Evolutionary conservation across 768 basidiomycete genomes (phyloP).

Genomic region (Calocybe cyanea): DNA sequence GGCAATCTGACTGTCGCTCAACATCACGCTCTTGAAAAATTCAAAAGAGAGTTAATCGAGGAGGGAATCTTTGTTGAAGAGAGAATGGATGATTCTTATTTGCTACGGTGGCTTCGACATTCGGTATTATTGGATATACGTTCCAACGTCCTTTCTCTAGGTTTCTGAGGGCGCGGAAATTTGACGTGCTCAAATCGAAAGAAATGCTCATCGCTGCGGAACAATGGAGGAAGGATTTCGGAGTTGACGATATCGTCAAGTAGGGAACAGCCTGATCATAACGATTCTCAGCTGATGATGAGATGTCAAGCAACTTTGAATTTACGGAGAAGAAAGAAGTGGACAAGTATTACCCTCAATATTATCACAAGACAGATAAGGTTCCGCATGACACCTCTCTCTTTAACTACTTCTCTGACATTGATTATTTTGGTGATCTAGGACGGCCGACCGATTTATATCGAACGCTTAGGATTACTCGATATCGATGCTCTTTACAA

Average conservation of each 20-base stretch:
- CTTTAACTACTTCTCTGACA: neutral
- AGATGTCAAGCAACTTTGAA: constrained; percentile 62
- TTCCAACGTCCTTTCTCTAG: constrained; percentile 30
- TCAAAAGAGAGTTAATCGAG: constrained; percentile 60
- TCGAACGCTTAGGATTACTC: constrained; percentile 88
- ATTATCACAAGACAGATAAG: constrained; percentile 94
- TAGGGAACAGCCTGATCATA: constrained; percentile 27
- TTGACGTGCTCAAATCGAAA: constrained; percentile 80
- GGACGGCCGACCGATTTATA: constrained; percentile 95
- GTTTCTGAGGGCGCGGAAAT: constrained; percentile 91
- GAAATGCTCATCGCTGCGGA: constrained; percentile 79
- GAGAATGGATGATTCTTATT: constrained; percentile 46
- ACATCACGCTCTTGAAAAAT: constrained; percentile 59
- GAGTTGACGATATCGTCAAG: constrained; percentile 71
- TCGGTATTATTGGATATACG: neutral
- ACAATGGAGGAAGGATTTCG: constrained; percentile 86
- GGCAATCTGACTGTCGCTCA: constrained; percentile 68
- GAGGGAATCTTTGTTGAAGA: constrained; percentile 58
- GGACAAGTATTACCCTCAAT: constrained; percentile 92
- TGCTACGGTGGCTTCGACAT: constrained; percentile 10
- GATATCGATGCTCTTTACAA: constrained; percentile 82
- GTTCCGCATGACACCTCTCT: constrained; percentile 32
- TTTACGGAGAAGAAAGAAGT: constrained; percentile 82
- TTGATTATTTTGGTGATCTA: constrained; percentile 32
- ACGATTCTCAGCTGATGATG: constrained; percentile 1